Conservation (phyloP, 495 filamentous ascomycete species). For the Penicillium tannophilum region DNA sequence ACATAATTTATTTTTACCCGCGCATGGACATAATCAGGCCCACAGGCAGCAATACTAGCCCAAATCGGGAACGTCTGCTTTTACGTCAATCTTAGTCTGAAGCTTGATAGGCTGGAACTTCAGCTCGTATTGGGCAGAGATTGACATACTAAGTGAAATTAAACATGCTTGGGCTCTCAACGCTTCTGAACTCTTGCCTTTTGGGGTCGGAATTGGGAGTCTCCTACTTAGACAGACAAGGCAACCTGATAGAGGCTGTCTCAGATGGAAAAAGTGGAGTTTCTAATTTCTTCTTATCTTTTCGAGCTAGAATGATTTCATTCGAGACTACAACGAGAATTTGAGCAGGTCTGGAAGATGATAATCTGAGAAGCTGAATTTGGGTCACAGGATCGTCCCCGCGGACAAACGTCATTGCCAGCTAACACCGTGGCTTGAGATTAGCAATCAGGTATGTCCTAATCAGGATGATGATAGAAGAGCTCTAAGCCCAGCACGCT, state of each 20-base stretch:
- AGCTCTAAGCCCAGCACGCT: neutral
- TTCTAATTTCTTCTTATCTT: neutral
- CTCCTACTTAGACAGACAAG: neutral
- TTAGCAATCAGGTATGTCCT: neutral
- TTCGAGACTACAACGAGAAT: neutral
- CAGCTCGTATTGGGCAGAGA: neutral
- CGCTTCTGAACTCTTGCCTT: neutral
- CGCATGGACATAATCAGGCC: neutral
- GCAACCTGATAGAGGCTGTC: neutral
- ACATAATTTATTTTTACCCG: neutral
- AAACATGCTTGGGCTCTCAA: neutral
- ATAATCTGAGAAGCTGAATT: neutral
- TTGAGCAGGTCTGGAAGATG: neutral
- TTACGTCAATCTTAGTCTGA: neutral
- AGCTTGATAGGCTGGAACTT: constrained; percentile 3
- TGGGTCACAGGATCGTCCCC: neutral
- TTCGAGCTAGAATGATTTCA: neutral
- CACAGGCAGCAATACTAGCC: constrained; percentile 4
- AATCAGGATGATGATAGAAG: neutral
- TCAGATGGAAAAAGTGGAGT: neutral
- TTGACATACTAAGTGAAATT: neutral
- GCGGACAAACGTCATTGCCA: neutral
- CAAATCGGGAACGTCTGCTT: neutral
- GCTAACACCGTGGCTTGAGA: neutral
- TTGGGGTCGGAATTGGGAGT: neutral